Conservation (phyloP, 2,329 filamentous ascomycete genomes). For the Magnaporthiopsis poae region DNA sequence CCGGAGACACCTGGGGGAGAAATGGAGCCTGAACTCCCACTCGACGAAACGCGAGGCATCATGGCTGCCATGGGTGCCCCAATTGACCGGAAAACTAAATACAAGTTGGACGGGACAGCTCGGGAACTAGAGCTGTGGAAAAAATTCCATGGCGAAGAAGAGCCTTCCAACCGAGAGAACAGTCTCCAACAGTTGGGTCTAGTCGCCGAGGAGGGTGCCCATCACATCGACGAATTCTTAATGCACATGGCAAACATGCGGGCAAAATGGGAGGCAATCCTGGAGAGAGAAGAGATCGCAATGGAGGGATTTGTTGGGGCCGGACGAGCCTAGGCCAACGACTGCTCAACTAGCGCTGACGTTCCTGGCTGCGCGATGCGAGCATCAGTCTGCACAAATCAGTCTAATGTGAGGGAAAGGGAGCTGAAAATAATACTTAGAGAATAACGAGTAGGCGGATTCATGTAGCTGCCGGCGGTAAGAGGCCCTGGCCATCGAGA, state of each 20-base stretch:
- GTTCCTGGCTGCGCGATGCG: neutral
- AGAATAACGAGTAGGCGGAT: neutral
- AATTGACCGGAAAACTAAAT: conserved; percentile 14
- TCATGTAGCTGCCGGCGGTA: conserved; percentile 67
- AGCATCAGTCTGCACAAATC: neutral
- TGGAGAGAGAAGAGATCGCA: conserved; percentile 18
- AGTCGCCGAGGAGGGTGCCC: conserved; percentile 13
- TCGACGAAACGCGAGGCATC: conserved; percentile 19
- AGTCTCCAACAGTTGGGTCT: conserved; percentile 13
- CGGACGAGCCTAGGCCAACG: neutral
- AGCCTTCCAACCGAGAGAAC: conserved; percentile 9
- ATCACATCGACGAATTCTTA: conserved; percentile 17
- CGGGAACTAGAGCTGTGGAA: conserved; percentile 9
- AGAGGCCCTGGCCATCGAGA: conserved; percentile 56
- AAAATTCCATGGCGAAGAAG: conserved; percentile 4
- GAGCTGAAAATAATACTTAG: neutral
- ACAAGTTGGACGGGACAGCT: conserved; percentile 15
- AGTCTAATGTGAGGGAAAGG: neutral
- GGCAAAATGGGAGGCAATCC: conserved; percentile 12
- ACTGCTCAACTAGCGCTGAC: neutral
- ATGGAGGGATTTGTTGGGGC: conserved; percentile 15
- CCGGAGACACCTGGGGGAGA: neutral
- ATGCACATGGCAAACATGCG: conserved; percentile 16
- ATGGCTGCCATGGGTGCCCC: conserved; percentile 20
- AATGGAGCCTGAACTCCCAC: conserved; percentile 10